These are phyloP conservation scores for Mucor velutinosus DNA, from an alignment of 371 early-diverging fungal genomes.

Conservation along the genomic window DNA sequence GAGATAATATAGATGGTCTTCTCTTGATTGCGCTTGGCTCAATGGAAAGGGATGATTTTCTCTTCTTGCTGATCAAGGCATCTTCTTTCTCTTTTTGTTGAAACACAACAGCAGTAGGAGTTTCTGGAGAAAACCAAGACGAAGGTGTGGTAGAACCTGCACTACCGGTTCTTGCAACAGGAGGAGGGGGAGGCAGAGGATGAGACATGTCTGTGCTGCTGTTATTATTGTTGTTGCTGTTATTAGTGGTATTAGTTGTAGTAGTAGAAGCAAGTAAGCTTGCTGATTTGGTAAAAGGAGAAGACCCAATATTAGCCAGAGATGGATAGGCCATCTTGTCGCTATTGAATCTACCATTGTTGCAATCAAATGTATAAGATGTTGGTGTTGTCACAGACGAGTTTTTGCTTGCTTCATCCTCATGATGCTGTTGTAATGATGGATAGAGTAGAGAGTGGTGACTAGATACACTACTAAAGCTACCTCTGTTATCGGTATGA, in stretches of 20 bases:
- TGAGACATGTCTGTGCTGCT: background rate
- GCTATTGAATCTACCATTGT: background rate
- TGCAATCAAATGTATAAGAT: conserved; percentile 8
- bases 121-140: conserved; percentile 29
- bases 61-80: background rate
- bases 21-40: conserved; percentile 1
- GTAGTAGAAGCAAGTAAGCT: background rate
- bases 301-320: background rate
- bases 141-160: conserved; percentile 23
- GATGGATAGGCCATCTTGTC: background rate
- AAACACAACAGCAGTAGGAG: conserved; percentile 24
- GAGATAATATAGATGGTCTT: conserved; percentile 1
- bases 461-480: conserved; percentile 24
- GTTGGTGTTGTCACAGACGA: conserved; percentile 10
- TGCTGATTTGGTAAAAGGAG: conserved; percentile 11
- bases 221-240: background rate
- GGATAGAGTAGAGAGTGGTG: conserved; percentile 22
- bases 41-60: conserved; percentile 4
- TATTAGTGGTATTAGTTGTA: background rate
- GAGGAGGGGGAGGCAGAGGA: background rate
- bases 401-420: conserved; percentile 12
- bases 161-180: background rate
- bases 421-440: conserved; percentile 1
- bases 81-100: conserved; percentile 10
- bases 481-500: conserved; percentile 7